phyloP scores from a whole-genome alignment of 345 rosid genomes.

The Triadica sebifera region DNA sequence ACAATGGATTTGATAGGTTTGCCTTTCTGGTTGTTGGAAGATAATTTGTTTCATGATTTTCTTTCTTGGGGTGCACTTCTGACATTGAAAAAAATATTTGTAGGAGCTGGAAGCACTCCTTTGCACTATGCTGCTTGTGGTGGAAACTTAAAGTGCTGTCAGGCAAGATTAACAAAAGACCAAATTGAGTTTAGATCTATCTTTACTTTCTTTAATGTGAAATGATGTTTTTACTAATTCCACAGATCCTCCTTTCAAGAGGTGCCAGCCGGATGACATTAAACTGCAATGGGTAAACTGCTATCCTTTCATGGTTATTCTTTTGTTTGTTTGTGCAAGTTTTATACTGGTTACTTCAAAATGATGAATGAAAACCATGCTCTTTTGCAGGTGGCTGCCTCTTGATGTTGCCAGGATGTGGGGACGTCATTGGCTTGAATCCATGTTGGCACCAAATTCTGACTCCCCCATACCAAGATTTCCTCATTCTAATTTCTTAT shows the following conservation, averaged over 20 bases:
- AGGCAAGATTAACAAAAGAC: slow-evolving; percentile 46
- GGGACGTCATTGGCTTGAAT: slow-evolving; percentile 99
- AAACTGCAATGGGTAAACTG: slow-evolving; percentile 84
- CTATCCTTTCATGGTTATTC: slow-evolving; percentile 16
- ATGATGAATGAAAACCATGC: slow-evolving; percentile 8
- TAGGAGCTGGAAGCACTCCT: slow-evolving; percentile 98
- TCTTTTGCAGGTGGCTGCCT: slow-evolving; percentile 76
- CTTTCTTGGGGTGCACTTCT: slow-evolving; percentile 7
- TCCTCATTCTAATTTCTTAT: slow-evolving; percentile 74
- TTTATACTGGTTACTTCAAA: neutral
- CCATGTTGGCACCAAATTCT: slow-evolving; percentile 68
- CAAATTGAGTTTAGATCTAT: neutral
- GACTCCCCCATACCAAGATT: slow-evolving; percentile 64
- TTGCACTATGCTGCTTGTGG: slow-evolving; percentile 98
- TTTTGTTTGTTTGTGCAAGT: neutral
- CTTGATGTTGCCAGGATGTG: slow-evolving; percentile 97
- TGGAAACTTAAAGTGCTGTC: slow-evolving; percentile 92
- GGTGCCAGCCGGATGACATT: slow-evolving; percentile 74
- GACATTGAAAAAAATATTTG: slow-evolving; percentile 16
- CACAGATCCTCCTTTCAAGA: slow-evolving; percentile 82
- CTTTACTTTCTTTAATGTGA: slow-evolving; percentile 6
- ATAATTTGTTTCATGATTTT: neutral
- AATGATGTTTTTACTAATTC: slow-evolving; percentile 18
- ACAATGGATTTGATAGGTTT: slow-evolving; percentile 98
- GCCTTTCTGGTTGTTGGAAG: slow-evolving; percentile 5